phyloP scores from a whole-genome alignment of 345 rosid genomes.

The Dimocarpus longan region DNA sequence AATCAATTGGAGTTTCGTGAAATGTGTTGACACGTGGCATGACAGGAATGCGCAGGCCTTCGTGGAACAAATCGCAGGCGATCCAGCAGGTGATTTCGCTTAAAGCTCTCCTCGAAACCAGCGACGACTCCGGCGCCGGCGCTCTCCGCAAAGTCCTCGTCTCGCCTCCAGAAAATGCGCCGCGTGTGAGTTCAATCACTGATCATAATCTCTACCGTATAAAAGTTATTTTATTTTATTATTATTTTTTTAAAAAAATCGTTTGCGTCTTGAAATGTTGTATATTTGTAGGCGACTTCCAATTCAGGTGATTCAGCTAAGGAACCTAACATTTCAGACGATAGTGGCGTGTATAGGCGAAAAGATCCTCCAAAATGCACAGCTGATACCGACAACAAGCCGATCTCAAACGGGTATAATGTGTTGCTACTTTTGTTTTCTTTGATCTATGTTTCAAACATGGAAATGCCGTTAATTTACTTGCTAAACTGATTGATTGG shows the following conservation, averaged over 20 bases:
- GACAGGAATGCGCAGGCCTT: slow-evolving; percentile 93
- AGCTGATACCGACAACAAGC: slow-evolving; percentile 47
- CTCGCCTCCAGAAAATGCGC: slow-evolving; percentile 41
- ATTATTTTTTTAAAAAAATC: background rate
- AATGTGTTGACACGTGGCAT: slow-evolving; percentile 49
- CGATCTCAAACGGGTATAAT: slow-evolving; percentile 53
- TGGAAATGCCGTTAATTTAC: background rate
- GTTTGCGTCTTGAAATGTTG: background rate
- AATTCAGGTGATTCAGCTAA: slow-evolving; percentile 52
- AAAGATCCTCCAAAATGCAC: slow-evolving; percentile 51
- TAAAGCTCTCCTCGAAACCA: slow-evolving; percentile 71
- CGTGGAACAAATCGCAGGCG: slow-evolving; percentile 99
- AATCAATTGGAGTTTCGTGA: background rate
- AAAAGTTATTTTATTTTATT: background rate
- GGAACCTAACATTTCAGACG: slow-evolving; percentile 52
- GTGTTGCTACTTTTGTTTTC: background rate
- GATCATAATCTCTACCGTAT: background rate
- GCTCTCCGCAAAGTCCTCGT: slow-evolving; percentile 63
- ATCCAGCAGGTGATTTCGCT: slow-evolving; percentile 94
- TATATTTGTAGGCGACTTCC: slow-evolving; percentile 43
- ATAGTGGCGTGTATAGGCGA: slow-evolving; percentile 32
- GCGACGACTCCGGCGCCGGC: slow-evolving; percentile 69
- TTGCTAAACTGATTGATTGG: background rate
- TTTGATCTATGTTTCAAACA: slow-evolving; percentile 3
- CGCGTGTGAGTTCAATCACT: slow-evolving; percentile 40